phyloP scores from a whole-genome alignment of 345 rosid species.

The Brassica nigra region DNA sequence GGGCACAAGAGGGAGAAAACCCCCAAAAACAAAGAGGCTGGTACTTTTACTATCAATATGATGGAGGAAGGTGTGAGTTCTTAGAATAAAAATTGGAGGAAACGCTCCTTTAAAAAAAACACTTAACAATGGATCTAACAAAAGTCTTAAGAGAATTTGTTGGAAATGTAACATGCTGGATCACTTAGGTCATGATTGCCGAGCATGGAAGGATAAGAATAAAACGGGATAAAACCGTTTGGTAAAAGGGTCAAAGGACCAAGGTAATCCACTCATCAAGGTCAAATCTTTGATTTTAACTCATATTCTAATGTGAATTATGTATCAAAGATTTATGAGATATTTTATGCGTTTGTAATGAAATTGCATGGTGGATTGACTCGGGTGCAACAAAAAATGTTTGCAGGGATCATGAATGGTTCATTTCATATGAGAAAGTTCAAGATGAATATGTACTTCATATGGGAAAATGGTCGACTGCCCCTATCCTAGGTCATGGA shows the following conservation, averaged over 20 bases:
- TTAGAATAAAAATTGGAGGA: background rate
- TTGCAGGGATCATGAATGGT: background rate
- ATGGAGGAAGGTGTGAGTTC: background rate
- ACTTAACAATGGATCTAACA: background rate
- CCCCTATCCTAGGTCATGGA: no score
- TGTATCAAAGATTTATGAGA: no score
- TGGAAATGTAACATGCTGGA: background rate
- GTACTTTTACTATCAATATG: background rate
- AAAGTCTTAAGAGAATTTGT: background rate
- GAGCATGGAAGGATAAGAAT: background rate
- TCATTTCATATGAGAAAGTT: background rate
- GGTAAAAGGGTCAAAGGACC: background rate
- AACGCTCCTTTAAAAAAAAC: background rate
- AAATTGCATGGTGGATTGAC: background rate
- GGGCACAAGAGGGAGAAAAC: background rate
- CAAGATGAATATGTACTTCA: background rate
- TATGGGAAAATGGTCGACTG: no score
- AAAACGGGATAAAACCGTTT: background rate
- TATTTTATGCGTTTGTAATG: no score
- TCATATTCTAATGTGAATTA: no score
- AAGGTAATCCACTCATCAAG: background rate
- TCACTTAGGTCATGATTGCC: background rate
- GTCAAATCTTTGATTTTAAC: no score
- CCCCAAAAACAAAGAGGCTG: background rate
- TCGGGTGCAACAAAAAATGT: background rate